Evolutionary conservation across 805 yeast genomes (phyloP), one percentile per base, ranked within the genome.

Genomic region (Monosporozyma servazzii): DNA sequence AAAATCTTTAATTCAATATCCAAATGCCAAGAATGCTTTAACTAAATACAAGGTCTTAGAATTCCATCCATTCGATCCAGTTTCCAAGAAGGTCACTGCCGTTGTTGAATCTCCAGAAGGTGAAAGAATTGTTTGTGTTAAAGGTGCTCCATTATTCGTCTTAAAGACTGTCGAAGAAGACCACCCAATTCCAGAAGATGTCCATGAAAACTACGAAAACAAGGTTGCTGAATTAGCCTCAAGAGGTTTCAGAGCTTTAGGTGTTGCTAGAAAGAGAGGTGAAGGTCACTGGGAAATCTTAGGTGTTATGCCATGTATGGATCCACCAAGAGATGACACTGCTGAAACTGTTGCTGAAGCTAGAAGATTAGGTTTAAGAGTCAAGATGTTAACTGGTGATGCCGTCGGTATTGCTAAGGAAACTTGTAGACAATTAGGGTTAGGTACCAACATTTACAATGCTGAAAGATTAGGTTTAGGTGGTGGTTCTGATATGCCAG

Each of bases 381-480:
- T 89, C 65, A 89, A 89, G 85, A 89, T 89, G 96, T 83, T 89
- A 73, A 89, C 96, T 76, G 96, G 96, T 83, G 96, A 89, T 78
- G 96, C 96, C 73, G 96, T 89, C 69, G 96, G 96, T 81, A 89
- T 89, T 76, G 96, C 96, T 68, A 86, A 88, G 82, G 96, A 89
- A 79, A 89, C 96, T 71, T 88, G 96, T 77, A 86, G 96, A 76
- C 96, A 89, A 81, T 82, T 89, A 73, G 96, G 96, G 73, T 78
- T 89, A 65, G 96, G 96, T 76, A 86, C 95, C 65, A 88, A 88
- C 85, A 88, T 89, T 68, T 89, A 87, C 80, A 89, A 89, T 73
- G 96, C 96, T 67, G 96, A 89, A 77, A 84, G 91, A 76, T 82
- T 89, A 74, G 96, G 96, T 80, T 80, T 89, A 68, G 89, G 95